Evolutionary conservation across 495 filamentous ascomycete species (phyloP).

Genomic region (Hyaloscypha variabilis): DNA sequence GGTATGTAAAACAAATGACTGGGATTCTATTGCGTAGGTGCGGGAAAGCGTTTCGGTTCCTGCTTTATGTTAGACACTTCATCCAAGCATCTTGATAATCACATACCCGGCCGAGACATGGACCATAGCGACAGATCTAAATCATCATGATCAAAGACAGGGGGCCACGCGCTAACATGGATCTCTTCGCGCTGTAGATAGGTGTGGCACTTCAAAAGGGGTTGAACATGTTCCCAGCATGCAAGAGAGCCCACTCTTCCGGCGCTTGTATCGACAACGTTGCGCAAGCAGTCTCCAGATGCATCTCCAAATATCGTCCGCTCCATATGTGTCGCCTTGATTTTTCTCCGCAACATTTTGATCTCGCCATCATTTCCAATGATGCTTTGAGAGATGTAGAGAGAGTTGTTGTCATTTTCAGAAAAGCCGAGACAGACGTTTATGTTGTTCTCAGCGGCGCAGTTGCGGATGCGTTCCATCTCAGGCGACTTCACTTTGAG

Average conservation of each 20-base stretch:
- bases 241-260: slow-evolving; percentile 49
- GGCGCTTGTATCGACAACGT: slow-evolving; percentile 46
- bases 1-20: too few relatives aligned
- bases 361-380: slow-evolving; percentile 51
- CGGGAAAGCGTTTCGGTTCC: too few relatives aligned
- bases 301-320: slow-evolving; percentile 62
- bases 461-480: slow-evolving; percentile 46
- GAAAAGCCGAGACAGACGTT: slow-evolving; percentile 57
- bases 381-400: slow-evolving; percentile 61
- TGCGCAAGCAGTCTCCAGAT: slow-evolving; percentile 37
- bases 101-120: too few relatives aligned
- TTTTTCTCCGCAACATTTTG: slow-evolving; percentile 49
- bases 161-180: background rate
- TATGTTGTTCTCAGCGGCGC: slow-evolving; percentile 43
- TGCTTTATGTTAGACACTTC: too few relatives aligned
- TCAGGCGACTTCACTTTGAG: slow-evolving; percentile 45
- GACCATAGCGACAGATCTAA: too few relatives aligned
- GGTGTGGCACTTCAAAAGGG: slow-evolving; percentile 61
- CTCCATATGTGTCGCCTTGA: slow-evolving; percentile 67
- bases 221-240: slow-evolving; percentile 63
- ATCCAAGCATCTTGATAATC: too few relatives aligned
- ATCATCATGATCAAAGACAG: too few relatives aligned
- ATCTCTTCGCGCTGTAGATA: slow-evolving; percentile 46
- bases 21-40: too few relatives aligned
- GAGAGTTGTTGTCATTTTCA: slow-evolving; percentile 45